Percentiles rank a stretch among this genome's conserved stretches.
Conservation (phyloP, 257 asterid species). For the Mitragyna speciosa region DNA sequence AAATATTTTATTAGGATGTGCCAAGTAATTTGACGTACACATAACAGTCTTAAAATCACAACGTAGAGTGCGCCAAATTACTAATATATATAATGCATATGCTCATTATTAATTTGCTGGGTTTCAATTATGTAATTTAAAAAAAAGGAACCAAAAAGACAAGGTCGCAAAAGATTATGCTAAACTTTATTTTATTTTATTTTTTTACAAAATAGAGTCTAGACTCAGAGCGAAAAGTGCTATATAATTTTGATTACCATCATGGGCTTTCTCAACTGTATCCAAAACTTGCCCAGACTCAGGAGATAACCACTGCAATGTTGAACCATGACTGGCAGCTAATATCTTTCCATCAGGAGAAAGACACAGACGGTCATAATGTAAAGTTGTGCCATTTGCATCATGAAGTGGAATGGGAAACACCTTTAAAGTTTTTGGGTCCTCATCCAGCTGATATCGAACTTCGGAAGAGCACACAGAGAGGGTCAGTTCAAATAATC, state of each 20-base stretch:
- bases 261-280: conserved; percentile 92
- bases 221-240: not conserved
- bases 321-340: conserved; percentile 86
- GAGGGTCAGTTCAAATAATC: conserved; percentile 21
- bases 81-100: not conserved
- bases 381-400: conserved; percentile 66
- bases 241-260: conserved; percentile 49
- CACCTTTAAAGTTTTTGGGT: conserved; percentile 89
- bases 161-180: not conserved
- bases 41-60: no score
- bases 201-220: not conserved
- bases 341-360: conserved; percentile 92
- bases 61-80: no score
- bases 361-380: conserved; percentile 78
- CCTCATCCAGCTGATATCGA: conserved; percentile 93
- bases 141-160: not conserved
- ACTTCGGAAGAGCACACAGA: conserved; percentile 51
- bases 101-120: not conserved
- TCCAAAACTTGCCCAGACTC: conserved; percentile 93
- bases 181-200: not conserved
- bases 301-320: conserved; percentile 81
- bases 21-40: no score
- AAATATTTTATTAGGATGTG: no score
- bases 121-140: not conserved
- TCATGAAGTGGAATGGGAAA: conserved; percentile 87